Percentiles rank a stretch among this genome's conserved stretches.
Conservation (phyloP, 148 eudicot genomes). For the Cornus florida region DNA sequence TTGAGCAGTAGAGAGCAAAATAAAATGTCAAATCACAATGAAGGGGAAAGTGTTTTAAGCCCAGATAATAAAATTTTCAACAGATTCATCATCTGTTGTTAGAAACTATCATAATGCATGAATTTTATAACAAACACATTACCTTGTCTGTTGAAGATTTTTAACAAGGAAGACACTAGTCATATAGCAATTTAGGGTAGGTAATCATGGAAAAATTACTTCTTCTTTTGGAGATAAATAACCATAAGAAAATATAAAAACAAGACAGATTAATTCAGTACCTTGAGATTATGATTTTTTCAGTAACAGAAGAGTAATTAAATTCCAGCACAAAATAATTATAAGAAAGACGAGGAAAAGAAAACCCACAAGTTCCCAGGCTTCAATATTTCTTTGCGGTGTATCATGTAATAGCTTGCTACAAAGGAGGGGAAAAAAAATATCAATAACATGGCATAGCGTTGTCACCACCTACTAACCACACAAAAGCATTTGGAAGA, state of each 20-base stretch:
- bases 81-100: not conserved
- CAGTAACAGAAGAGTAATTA: not conserved
- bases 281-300: not conserved
- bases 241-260: not conserved
- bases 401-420: conserved; percentile 54
- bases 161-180: not conserved
- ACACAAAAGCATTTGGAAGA: not conserved
- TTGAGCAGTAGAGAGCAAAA: not conserved
- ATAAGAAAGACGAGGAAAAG: not conserved
- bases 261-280: not conserved
- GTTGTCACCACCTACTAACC: not conserved
- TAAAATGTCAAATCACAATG: conserved; percentile 3
- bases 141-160: too few species aligned
- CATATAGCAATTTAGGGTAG: not conserved
- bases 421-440: not conserved
- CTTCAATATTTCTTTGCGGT: conserved; percentile 48
- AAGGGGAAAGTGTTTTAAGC: not conserved
- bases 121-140: not conserved
- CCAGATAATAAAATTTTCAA: not conserved
- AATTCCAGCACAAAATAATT: not conserved
- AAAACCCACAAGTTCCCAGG: conserved; percentile 84
- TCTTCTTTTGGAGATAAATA: not conserved
- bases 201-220: not conserved
- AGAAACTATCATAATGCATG: not conserved
- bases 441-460: not conserved